phyloP scores from a whole-genome alignment of 2,329 filamentous ascomycete genomes.

The Alternaria triticimaculans region DNA sequence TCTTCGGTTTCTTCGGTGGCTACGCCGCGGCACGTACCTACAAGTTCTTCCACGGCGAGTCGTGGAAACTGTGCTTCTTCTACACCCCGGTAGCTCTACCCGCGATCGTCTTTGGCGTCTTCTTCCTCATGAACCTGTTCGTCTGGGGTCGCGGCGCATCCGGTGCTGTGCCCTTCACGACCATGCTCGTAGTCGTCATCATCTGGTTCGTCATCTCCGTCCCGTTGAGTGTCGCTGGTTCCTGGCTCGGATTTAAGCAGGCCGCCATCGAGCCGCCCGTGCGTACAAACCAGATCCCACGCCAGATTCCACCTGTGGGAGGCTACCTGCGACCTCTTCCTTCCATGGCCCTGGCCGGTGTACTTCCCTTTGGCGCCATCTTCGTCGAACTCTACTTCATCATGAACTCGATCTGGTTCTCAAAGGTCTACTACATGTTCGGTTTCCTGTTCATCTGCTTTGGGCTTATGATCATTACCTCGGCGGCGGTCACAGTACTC shows the following conservation, averaged over 20 bases:
- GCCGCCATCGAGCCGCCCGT: slow-evolving; percentile 77
- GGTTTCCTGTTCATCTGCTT: slow-evolving; percentile 98
- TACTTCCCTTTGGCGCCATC: slow-evolving; percentile 94
- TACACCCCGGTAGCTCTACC: slow-evolving; percentile 87
- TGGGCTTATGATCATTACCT: slow-evolving; percentile 94
- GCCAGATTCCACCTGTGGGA: slow-evolving; percentile 85
- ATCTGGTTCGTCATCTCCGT: slow-evolving; percentile 99
- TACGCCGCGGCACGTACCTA: slow-evolving; percentile 91
- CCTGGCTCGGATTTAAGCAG: slow-evolving; percentile 87
- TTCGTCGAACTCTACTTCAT: slow-evolving; percentile 99
- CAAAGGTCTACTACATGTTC: slow-evolving; percentile 99
- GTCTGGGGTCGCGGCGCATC: slow-evolving; percentile 93
- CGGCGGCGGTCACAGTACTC: slow-evolving; percentile 87
- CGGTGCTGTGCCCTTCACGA: slow-evolving; percentile 93
- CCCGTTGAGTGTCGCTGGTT: slow-evolving; percentile 86
- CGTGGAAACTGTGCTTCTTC: slow-evolving; percentile 92
- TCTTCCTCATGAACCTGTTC: slow-evolving; percentile 96
- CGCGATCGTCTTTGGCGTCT: slow-evolving; percentile 81
- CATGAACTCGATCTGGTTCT: slow-evolving; percentile 99
- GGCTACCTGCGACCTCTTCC: slow-evolving; percentile 87
- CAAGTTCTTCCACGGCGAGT: slow-evolving; percentile 89
- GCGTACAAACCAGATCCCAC: slow-evolving; percentile 95
- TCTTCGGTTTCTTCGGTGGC: slow-evolving; percentile 91
- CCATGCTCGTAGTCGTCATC: slow-evolving; percentile 89
- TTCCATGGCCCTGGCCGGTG: slow-evolving; percentile 88